These are phyloP conservation scores for Hanseniaspora clermontiae DNA, from an alignment of 805 yeast species.

Conservation along the genomic window DNA sequence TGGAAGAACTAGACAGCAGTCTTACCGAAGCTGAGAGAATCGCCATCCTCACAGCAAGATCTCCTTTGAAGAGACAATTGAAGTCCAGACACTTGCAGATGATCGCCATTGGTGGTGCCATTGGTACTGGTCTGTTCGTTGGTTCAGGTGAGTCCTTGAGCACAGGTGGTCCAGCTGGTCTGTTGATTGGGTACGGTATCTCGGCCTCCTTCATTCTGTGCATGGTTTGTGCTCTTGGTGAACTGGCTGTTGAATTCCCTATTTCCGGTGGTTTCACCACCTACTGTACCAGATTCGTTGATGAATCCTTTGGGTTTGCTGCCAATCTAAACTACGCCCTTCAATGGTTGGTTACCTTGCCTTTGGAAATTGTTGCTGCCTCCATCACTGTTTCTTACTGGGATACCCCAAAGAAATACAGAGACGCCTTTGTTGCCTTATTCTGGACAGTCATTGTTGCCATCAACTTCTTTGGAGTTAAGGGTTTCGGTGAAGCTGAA, in stretches of 20 bases:
- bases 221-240: conserved; percentile 52
- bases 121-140: conserved; percentile 65
- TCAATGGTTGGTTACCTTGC: conserved; percentile 41
- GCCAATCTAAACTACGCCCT: conserved; percentile 45
- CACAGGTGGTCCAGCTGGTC: conserved; percentile 57
- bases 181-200: conserved; percentile 41
- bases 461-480: conserved; percentile 44
- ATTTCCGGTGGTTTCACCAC: conserved; percentile 53
- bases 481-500: conserved; percentile 44
- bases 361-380: conserved; percentile 43
- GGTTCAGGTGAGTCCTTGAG: conserved; percentile 53
- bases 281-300: conserved; percentile 46
- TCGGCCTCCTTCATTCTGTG: conserved; percentile 45
- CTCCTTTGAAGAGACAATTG: conserved; percentile 45
- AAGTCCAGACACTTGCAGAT: conserved; percentile 47
- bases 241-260: conserved; percentile 48
- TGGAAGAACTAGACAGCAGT: conserved; percentile 30
- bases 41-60: conserved; percentile 35
- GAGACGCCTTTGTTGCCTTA: conserved; percentile 38
- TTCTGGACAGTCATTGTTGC: conserved; percentile 37
- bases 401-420: conserved; percentile 35
- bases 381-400: conserved; percentile 42
- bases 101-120: conserved; percentile 61
- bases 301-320: conserved; percentile 52
- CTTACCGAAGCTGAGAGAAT: conserved; percentile 35